A percentile compares a stretch with the other conserved stretches of the same genome.
phyloP scores from a whole-genome alignment of 2,329 filamentous ascomycete species.

The Calonectria pauciramosa region DNA sequence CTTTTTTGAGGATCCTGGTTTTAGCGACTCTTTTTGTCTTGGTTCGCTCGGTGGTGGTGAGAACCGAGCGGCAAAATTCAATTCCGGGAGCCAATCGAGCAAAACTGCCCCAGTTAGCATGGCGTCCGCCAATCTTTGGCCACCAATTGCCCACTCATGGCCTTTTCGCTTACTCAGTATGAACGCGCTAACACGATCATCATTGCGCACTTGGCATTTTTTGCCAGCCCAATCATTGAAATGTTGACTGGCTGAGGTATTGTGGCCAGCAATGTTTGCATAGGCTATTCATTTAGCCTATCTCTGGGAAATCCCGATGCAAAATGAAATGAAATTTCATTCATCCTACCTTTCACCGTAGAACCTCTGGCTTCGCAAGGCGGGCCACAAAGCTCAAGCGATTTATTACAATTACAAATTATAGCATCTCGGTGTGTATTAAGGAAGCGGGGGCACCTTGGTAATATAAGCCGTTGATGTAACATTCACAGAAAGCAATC shows the following conservation, averaged over 20 bases:
- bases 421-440: not conserved
- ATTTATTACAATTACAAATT: not conserved
- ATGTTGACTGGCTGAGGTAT: not conserved
- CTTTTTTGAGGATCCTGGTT: not conserved
- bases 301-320: not conserved
- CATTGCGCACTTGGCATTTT: no score
- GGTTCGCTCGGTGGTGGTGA: not conserved
- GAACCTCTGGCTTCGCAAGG: not conserved
- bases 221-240: not conserved
- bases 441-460: not conserved
- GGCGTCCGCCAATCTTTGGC: not conserved
- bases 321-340: not conserved
- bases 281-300: not conserved
- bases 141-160: not conserved
- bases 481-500: no score
- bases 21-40: not conserved
- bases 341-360: not conserved
- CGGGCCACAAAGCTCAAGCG: not conserved
- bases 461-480: no score
- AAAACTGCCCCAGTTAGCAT: not conserved
- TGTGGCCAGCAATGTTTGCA: not conserved
- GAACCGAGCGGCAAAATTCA: slow-evolving; percentile 1
- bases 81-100: not conserved
- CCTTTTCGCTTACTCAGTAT: no score
- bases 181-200: no score